Percentiles rank a stretch among this genome's conserved stretches.
phyloP scores from a whole-genome alignment of 2,329 filamentous ascomycete species.

The Exophiala viscosa region DNA sequence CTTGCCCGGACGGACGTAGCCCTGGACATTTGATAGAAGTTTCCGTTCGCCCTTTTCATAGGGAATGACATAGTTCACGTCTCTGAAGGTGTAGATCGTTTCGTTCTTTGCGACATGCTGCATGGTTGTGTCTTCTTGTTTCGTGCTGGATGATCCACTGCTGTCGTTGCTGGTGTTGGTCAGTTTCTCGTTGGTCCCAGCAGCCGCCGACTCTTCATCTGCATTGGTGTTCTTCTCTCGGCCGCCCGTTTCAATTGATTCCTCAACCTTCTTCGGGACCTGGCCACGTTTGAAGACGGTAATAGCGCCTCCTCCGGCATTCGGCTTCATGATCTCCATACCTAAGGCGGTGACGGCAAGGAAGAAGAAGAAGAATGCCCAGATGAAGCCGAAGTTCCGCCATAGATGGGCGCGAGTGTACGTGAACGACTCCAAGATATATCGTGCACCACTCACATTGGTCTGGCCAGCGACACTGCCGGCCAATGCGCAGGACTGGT shows the following conservation, averaged over 20 bases:
- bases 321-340: constrained; percentile 73
- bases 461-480: constrained; percentile 53
- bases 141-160: constrained; percentile 31
- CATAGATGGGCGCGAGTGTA: constrained; percentile 59
- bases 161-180: constrained; percentile 26
- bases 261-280: constrained; percentile 56
- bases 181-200: constrained; percentile 20
- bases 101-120: constrained; percentile 60
- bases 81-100: constrained; percentile 78
- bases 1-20: constrained; percentile 71
- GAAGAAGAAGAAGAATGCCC: constrained; percentile 72
- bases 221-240: constrained; percentile 40
- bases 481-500: constrained; percentile 59
- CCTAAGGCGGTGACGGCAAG: constrained; percentile 70
- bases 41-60: constrained; percentile 43
- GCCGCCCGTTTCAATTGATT: constrained; percentile 53
- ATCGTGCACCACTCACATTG: constrained; percentile 53
- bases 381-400: constrained; percentile 76
- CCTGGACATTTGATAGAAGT: constrained; percentile 60
- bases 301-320: constrained; percentile 74
- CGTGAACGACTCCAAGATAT: constrained; percentile 53
- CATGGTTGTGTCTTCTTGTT: constrained; percentile 28
- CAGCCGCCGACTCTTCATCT: constrained; percentile 45
- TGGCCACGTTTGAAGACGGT: constrained; percentile 71
- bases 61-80: constrained; percentile 68